A percentile compares a stretch with the other conserved stretches of the same genome.
Evolutionary conservation across 306 rosid genomes (phyloP).

Genomic region (Aeschynomene evenia): DNA sequence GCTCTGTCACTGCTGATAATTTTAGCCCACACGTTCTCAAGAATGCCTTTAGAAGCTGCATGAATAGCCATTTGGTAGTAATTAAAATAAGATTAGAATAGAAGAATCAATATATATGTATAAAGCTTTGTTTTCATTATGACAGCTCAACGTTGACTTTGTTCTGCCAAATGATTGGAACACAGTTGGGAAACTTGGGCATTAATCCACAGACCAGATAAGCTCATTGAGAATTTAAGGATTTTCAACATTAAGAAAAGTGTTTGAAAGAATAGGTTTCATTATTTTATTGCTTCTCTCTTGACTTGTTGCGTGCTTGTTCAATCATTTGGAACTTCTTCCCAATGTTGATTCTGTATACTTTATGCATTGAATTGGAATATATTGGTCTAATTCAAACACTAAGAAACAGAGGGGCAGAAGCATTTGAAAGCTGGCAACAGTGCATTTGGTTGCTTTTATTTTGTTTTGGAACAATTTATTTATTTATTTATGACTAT

Average conservation of each 20-base stretch:
- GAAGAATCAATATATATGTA: neutral
- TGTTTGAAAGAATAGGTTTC: neutral
- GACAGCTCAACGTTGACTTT: constrained; percentile 20
- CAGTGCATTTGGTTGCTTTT: constrained; percentile 25
- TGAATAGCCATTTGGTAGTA: constrained; percentile 37
- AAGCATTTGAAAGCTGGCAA: constrained; percentile 49
- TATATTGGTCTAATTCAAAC: constrained; percentile 21
- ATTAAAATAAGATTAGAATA: neutral
- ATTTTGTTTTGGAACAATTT: neutral
- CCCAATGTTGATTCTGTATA: constrained; percentile 39
- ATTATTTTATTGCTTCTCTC: constrained; percentile 20
- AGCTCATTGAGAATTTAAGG: constrained; percentile 29
- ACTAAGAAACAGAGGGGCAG: constrained; percentile 36
- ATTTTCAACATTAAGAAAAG: constrained; percentile 9
- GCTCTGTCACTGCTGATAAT: constrained; percentile 37
- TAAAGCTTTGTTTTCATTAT: constrained; percentile 19
- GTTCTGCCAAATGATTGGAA: neutral
- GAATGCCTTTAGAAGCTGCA: constrained; percentile 43
- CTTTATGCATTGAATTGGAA: constrained; percentile 20
- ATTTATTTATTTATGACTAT: neutral
- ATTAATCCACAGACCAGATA: constrained; percentile 44
- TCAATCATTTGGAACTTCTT: constrained; percentile 41
- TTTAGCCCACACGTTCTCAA: constrained; percentile 71
- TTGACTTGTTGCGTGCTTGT: constrained; percentile 49
- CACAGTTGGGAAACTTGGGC: constrained; percentile 44